Evolutionary conservation across 106 monocot species (phyloP).

Genomic region (Gastrodia elata): DNA sequence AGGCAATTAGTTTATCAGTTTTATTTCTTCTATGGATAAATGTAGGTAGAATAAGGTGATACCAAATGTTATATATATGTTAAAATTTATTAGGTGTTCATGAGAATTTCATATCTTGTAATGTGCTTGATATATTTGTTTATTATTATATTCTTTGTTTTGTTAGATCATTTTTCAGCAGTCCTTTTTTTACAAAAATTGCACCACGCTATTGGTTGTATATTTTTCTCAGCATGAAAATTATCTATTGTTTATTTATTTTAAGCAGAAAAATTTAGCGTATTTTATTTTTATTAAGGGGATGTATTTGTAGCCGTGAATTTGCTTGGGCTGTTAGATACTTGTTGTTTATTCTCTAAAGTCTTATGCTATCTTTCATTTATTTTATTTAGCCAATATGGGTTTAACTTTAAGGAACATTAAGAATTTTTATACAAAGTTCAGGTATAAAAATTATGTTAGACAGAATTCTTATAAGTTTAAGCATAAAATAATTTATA

Average conservation of each 20-base stretch:
- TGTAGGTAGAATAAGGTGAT: background rate
- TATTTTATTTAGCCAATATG: background rate
- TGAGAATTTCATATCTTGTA: background rate
- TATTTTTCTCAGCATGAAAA: background rate
- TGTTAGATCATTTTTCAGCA: background rate
- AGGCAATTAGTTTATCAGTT: background rate
- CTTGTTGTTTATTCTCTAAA: too few relatives aligned
- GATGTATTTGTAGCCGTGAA: too few relatives aligned
- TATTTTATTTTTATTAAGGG: too few relatives aligned
- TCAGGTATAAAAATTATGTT: too few relatives aligned
- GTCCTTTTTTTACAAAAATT: background rate
- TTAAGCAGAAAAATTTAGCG: background rate
- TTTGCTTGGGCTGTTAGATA: too few relatives aligned
- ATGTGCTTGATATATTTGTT: background rate
- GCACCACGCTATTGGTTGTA: background rate
- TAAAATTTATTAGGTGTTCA: background rate
- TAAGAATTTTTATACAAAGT: too few relatives aligned
- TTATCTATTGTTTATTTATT: background rate
- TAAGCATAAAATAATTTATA: too few relatives aligned
- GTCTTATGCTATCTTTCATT: background rate
- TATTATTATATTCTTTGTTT: background rate
- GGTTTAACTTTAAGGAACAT: too few relatives aligned
- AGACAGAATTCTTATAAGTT: too few relatives aligned
- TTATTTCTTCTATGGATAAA: background rate
- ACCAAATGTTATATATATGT: background rate